phyloP scores from a whole-genome alignment of 2,329 filamentous ascomycete species.

The Sporothrix protearum region DNA sequence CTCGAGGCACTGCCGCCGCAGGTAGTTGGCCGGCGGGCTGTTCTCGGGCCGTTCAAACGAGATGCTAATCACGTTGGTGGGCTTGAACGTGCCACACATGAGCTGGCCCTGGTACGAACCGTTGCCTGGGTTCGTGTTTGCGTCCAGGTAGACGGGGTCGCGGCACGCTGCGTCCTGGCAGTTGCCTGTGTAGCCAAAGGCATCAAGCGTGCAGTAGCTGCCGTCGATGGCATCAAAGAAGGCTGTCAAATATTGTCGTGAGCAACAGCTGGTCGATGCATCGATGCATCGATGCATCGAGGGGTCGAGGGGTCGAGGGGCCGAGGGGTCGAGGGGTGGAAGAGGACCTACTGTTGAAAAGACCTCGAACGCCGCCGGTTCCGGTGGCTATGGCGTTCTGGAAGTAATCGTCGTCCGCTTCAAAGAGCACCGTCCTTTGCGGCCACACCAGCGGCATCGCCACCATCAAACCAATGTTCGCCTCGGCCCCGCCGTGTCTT shows the following conservation, averaged over 20 bases:
- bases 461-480: constrained; percentile 47
- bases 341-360: not conserved
- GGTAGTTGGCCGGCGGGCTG: constrained; percentile 52
- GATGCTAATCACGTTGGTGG: constrained; percentile 55
- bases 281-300: too few relatives aligned
- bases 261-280: too few relatives aligned
- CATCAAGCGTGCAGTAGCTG: constrained; percentile 47
- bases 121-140: constrained; percentile 33
- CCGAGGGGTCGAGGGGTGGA: too few relatives aligned
- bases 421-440: constrained; percentile 40
- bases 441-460: constrained; percentile 49
- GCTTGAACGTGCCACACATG: constrained; percentile 38
- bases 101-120: constrained; percentile 42
- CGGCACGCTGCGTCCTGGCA: constrained; percentile 35
- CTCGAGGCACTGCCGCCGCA: constrained; percentile 49
- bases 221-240: constrained; percentile 49
- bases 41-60: constrained; percentile 54
- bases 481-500: constrained; percentile 38
- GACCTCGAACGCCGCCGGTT: not conserved
- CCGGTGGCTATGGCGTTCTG: constrained; percentile 15
- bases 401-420: constrained; percentile 33
- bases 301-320: too few relatives aligned
- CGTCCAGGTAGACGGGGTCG: constrained; percentile 49
- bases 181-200: constrained; percentile 46
- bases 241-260: constrained; percentile 20